A percentile compares a stretch with the other conserved stretches of the same genome.
These are phyloP conservation scores for Candida hispaniensis DNA, from an alignment of 805 yeast genomes.

Conservation along the genomic window DNA sequence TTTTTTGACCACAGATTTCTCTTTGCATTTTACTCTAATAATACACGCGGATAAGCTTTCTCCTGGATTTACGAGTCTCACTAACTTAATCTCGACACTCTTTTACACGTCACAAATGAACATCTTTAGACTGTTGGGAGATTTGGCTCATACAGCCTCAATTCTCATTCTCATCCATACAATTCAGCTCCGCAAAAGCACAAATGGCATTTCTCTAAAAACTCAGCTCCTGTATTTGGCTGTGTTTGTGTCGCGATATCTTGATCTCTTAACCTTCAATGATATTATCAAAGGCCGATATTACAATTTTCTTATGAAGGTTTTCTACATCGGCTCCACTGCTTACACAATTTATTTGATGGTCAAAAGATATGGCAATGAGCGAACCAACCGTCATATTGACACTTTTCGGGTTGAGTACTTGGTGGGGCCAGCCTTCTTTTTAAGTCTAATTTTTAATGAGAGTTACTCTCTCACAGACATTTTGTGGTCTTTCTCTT, in stretches of 20 bases:
- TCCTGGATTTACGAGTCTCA: too few species aligned
- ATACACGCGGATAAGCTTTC: too few species aligned
- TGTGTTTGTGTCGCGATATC: constrained; percentile 64
- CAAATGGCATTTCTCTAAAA: constrained; percentile 78
- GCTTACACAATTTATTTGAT: constrained; percentile 63
- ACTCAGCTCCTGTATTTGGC: constrained; percentile 71
- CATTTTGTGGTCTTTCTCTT: constrained; percentile 69
- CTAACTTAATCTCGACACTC: neutral
- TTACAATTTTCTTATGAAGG: constrained; percentile 72
- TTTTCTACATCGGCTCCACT: constrained; percentile 69
- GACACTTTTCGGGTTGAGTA: constrained; percentile 70
- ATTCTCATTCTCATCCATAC: constrained; percentile 65
- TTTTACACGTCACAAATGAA: constrained; percentile 15
- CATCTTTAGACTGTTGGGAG: constrained; percentile 38
- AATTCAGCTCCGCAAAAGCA: constrained; percentile 52
- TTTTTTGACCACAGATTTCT: too few species aligned
- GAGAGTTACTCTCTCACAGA: constrained; percentile 49
- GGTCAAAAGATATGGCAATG: constrained; percentile 47
- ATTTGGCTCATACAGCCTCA: constrained; percentile 71
- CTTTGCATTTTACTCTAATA: too few species aligned
- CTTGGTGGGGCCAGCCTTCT: constrained; percentile 49
- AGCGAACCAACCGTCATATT: constrained; percentile 43
- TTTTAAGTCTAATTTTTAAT: constrained; percentile 54
- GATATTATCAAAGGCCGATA: constrained; percentile 9
- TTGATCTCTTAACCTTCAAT: constrained; percentile 49